Base-by-base conservation (phyloP, 164 flowering plant species). In the Aristolochia fimbriata region DNA sequence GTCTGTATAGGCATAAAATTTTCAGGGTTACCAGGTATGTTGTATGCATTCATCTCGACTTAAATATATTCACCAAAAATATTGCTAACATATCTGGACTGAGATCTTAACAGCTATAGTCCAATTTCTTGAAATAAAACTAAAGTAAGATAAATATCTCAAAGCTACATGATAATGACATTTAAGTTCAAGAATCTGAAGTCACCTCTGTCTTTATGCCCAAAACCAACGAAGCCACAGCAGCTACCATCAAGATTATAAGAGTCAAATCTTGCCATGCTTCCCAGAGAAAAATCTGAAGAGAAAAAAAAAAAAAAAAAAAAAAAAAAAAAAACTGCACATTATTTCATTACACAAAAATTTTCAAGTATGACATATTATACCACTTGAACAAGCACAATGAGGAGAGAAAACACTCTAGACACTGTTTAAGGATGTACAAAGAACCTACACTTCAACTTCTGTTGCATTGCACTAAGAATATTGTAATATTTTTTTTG, bases 141-240 rank as follows among this genome's bases (percentile, higher is more conserved):
- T 37, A 37, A 37, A 37, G 43, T 37, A 37, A 37, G 4, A 37
- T 6, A 37, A 37, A 37, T 37, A 10, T 37, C 8, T 10, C 4
- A 37, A 3, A 37, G 43, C 43, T 37, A 49, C 52, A 6, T 1
- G n/a, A 53, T 15, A 21, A 16, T 24, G 16, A 53, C 50, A 33
- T 16, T 16, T n/a, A 51, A 43, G 7, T 7, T 41, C 1, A 37
- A 20, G 22, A 45, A 53, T 19, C 14, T 31, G 13, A 60, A 60
- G 25, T 77, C 65, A 91, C 99, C 96, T 94, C 99, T 11, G 96
- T 77, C 71, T 91, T 91, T 70, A 91, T 94, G 30, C 97, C 96
- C 41, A 94, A 73, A 4, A 69, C 97, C 70, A 94, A 69, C 37
- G 99, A 94, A 70, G 91, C 86, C 60, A 71, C 91, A 15, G 97